phyloP scores from a whole-genome alignment of 2,329 filamentous ascomycete species.

The Colletotrichum coccodes region DNA sequence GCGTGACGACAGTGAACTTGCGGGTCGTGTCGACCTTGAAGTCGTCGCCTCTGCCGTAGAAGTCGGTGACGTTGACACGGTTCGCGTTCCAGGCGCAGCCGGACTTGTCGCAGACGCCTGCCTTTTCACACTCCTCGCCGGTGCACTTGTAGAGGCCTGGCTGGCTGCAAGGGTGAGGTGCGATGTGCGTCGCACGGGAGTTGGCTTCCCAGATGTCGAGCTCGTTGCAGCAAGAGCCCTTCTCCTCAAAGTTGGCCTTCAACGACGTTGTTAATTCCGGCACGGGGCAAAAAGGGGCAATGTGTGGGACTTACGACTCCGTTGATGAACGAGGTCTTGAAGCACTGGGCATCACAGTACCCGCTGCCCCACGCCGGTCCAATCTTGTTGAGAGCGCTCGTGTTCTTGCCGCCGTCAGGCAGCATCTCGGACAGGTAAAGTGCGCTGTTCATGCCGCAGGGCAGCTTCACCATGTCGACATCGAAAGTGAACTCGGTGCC shows the following conservation, averaged over 20 bases:
- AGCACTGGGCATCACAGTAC: slow-evolving; percentile 69
- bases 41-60: slow-evolving; percentile 35
- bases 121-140: slow-evolving; percentile 38
- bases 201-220: slow-evolving; percentile 77
- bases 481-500: slow-evolving; percentile 73
- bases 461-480: slow-evolving; percentile 71
- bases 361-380: slow-evolving; percentile 70
- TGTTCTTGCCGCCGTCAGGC: slow-evolving; percentile 64
- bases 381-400: slow-evolving; percentile 61
- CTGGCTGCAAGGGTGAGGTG: slow-evolving; percentile 66
- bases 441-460: slow-evolving; percentile 74
- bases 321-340: slow-evolving; percentile 55
- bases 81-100: slow-evolving; percentile 52
- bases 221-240: slow-evolving; percentile 73
- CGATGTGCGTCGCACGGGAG: slow-evolving; percentile 65
- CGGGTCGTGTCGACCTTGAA: slow-evolving; percentile 39
- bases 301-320: slow-evolving; percentile 47
- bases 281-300: slow-evolving; percentile 43
- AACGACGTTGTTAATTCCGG: slow-evolving; percentile 34
- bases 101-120: slow-evolving; percentile 48
- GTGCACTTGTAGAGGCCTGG: slow-evolving; percentile 52
- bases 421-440: slow-evolving; percentile 73
- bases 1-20: slow-evolving; percentile 52
- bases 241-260: slow-evolving; percentile 63
- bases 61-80: slow-evolving; percentile 34